A percentile compares a stretch with the other conserved stretches of the same genome.
phyloP scores from a whole-genome alignment of 2,329 filamentous ascomycete genomes.

The Zymoseptoria passerinii region DNA sequence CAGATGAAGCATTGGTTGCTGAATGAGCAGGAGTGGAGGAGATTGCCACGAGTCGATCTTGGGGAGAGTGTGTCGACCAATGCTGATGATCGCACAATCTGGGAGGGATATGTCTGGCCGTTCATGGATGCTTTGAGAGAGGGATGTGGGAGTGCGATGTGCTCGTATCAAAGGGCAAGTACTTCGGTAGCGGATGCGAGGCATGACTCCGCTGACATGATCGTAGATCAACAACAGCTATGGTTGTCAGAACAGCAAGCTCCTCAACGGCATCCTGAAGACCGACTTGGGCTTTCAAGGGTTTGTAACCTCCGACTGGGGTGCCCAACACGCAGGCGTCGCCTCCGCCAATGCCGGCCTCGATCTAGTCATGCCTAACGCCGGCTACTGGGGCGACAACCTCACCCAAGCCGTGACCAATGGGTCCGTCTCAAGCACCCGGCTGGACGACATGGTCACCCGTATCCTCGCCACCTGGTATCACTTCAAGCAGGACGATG shows the following conservation, averaged over 20 bases:
- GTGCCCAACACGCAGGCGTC: slow-evolving; percentile 52
- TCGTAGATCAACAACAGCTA: slow-evolving; percentile 49
- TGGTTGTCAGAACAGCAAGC: slow-evolving; percentile 52
- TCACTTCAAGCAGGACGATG: slow-evolving; percentile 47
- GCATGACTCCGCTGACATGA: slow-evolving; percentile 22
- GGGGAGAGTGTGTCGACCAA: slow-evolving; percentile 43
- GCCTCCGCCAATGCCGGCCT: slow-evolving; percentile 52
- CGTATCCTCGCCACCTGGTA: slow-evolving; percentile 46
- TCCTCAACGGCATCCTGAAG: slow-evolving; percentile 61
- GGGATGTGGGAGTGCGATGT: slow-evolving; percentile 45
- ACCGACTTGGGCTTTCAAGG: slow-evolving; percentile 66
- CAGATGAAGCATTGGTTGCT: slow-evolving; percentile 45
- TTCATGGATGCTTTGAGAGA: slow-evolving; percentile 46
- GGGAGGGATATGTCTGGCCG: slow-evolving; percentile 33
- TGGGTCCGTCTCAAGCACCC: slow-evolving; percentile 42
- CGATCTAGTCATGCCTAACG: slow-evolving; percentile 57
- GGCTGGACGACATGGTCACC: slow-evolving; percentile 53
- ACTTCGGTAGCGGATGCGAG: neutral
- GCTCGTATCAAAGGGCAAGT: slow-evolving; percentile 50
- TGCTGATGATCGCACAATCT: slow-evolving; percentile 53
- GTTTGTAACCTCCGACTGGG: slow-evolving; percentile 58
- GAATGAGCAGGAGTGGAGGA: slow-evolving; percentile 52
- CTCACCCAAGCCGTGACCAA: slow-evolving; percentile 47
- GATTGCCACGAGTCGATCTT: slow-evolving; percentile 28
- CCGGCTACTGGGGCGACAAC: slow-evolving; percentile 28